A percentile compares a stretch with the other conserved stretches of the same genome.
Evolutionary conservation across 106 monocot genomes (phyloP).

Genomic region (Dioscorea zingiberensis): DNA sequence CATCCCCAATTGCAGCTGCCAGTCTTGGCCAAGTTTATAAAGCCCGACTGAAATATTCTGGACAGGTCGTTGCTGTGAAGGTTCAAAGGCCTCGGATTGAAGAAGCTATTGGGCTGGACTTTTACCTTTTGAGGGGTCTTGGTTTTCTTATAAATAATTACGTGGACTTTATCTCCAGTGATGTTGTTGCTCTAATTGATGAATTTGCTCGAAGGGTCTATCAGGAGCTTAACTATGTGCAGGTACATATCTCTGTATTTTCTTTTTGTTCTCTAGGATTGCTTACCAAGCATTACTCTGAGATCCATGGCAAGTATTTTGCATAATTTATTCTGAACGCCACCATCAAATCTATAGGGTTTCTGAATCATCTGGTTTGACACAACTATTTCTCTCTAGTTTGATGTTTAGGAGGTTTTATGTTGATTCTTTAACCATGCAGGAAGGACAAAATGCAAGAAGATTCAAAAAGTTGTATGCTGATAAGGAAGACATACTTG

Average conservation of each 20-base stretch:
- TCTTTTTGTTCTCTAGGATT: neutral
- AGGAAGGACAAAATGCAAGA: slow-evolving; percentile 98
- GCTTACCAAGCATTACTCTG: no score
- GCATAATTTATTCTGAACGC: no score
- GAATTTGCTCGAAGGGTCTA: slow-evolving; percentile 95
- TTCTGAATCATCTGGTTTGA: neutral
- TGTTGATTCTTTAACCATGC: slow-evolving; percentile 12
- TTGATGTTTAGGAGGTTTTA: neutral
- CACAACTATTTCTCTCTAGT: neutral
- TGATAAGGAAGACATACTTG: slow-evolving; percentile 88
- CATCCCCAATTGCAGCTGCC: slow-evolving; percentile 96
- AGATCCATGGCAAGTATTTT: no score
- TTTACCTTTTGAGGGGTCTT: slow-evolving; percentile 83
- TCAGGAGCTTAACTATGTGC: slow-evolving; percentile 98
- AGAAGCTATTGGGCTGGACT: slow-evolving; percentile 88
- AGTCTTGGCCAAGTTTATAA: slow-evolving; percentile 99
- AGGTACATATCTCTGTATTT: slow-evolving; percentile 39
- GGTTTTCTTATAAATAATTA: slow-evolving; percentile 91
- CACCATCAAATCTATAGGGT: neutral
- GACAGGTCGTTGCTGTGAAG: slow-evolving; percentile 84
- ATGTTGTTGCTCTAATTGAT: slow-evolving; percentile 96
- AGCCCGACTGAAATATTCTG: slow-evolving; percentile 76
- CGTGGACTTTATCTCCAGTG: slow-evolving; percentile 75
- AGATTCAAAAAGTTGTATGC: slow-evolving; percentile 98
- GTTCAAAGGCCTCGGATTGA: slow-evolving; percentile 92